Evolutionary conservation across 345 rosid genomes (phyloP), one percentile per base, ranked within the genome.

Genomic region (Isatis tinctoria): DNA sequence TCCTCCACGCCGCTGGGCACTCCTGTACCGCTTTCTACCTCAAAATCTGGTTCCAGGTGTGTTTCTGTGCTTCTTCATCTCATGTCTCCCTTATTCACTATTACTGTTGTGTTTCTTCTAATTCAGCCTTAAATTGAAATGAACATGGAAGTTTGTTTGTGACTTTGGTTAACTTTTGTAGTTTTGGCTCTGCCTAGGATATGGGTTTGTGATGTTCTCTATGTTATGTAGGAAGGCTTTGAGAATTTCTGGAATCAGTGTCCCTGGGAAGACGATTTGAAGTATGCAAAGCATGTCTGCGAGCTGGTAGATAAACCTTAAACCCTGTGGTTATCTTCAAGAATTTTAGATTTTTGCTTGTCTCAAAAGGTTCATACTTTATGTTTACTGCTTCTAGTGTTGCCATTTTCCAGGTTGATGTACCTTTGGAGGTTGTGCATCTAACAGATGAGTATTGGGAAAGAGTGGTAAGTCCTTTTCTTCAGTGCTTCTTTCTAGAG

Each of bases 1-100:
- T 91, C 62, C 89, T 94, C 43, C 93, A 82, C 60, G 90, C 93
- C 24, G 86, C 97, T 64, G 98, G 98, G 8, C 98, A 94, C 65
- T 87, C 84, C 49, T 94, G 98, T 86, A 87, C 96, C 0, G 95
- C 95, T 36, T 94, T 89, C 81, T 91, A 94, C 84, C 97, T 94
- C 78, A 94, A 94, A 82, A 94, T 91, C 32, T 94, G 98, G 98
- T 91, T 94, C 69, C 98, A 94, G 78, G 97, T 91, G 44, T 41
- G 40, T 56, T 2, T 54, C 2, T 28, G 22, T 54, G 10, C 14
- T 33, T 44, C 57, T 26, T 43, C 30, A 10, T 60, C 30, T 58
- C 43, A 10, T 58, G n/a, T 58, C 43, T 58, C 52, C 16, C 49
- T 39, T 8, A 4, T 6, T 44, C 3, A 9, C 11, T 14, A 6